These are phyloP conservation scores for Serendipita vermifera DNA, from an alignment of 768 basidiomycete genomes.

Conservation along the genomic window DNA sequence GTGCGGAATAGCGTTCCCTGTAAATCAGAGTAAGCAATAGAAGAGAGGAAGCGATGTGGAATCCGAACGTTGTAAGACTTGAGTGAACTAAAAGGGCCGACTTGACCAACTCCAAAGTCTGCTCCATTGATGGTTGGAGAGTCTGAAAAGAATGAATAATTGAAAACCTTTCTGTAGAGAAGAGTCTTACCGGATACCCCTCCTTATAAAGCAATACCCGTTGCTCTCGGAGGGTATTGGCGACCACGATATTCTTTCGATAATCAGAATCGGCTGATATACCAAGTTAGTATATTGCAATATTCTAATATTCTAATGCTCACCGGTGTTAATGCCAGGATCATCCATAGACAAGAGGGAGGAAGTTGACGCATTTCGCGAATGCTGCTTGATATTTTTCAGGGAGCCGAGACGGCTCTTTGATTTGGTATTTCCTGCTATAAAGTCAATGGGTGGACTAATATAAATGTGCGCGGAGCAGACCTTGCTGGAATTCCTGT, in stretches of 20 bases:
- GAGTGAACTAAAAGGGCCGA: not conserved
- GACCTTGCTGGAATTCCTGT: constrained; percentile 1
- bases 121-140: not conserved
- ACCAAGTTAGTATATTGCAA: not conserved
- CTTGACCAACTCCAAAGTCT: not conserved
- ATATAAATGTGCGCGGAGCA: too few relatives aligned
- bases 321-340: constrained; percentile 2
- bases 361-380: not conserved
- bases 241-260: constrained; percentile 3
- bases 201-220: not conserved
- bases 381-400: constrained; percentile 1
- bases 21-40: not conserved
- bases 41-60: not conserved
- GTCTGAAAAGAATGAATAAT: too few relatives aligned
- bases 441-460: too few relatives aligned
- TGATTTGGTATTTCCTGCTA: not conserved
- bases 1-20: not conserved
- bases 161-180: too few relatives aligned
- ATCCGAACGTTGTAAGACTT: not conserved
- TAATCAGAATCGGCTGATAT: constrained; percentile 5
- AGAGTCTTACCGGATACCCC: constrained; percentile 2
- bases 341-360: constrained; percentile 5
- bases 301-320: not conserved
- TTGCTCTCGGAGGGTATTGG: constrained; percentile 3
- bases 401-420: constrained; percentile 2